These are phyloP conservation scores for Entophlyctis luteolus DNA, from an alignment of 192 early-diverging fungal species.

Conservation along the genomic window DNA sequence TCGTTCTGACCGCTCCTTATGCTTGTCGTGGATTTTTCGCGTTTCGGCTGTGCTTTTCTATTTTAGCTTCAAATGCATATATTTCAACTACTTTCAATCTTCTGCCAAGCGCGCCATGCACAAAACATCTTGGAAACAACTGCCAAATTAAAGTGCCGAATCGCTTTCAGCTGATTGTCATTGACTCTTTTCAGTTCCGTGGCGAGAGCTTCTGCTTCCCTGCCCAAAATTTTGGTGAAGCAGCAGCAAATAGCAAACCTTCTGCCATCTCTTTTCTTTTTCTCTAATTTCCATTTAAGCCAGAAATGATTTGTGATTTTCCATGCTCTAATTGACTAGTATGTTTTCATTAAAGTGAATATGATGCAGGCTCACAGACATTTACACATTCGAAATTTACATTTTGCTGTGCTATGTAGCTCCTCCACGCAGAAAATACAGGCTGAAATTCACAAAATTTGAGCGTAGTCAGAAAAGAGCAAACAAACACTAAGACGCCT, in stretches of 20 bases:
- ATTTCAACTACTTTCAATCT: not conserved
- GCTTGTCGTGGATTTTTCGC: not conserved
- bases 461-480: not conserved
- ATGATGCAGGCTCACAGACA: not conserved
- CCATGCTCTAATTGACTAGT: not conserved
- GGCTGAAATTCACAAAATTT: not conserved
- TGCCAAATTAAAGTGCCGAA: not conserved
- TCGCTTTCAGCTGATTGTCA: constrained; percentile 7
- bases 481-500: constrained; percentile 4
- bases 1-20: constrained; percentile 3
- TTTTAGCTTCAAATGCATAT: not conserved
- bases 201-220: not conserved
- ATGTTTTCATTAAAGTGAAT: not conserved
- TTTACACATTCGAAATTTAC: not conserved
- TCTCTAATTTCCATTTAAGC: not conserved
- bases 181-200: not conserved
- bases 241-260: not conserved
- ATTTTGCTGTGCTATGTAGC: not conserved
- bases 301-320: constrained; percentile 3
- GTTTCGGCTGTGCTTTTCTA: constrained; percentile 1
- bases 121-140: not conserved
- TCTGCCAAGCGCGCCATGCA: constrained; percentile 6
- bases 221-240: not conserved
- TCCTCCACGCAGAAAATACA: constrained; percentile 13
- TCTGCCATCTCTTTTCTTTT: constrained; percentile 1